These are phyloP conservation scores for Diutina sp. DNA, from an alignment of 1,139 yeast species.

Conservation along the genomic window DNA sequence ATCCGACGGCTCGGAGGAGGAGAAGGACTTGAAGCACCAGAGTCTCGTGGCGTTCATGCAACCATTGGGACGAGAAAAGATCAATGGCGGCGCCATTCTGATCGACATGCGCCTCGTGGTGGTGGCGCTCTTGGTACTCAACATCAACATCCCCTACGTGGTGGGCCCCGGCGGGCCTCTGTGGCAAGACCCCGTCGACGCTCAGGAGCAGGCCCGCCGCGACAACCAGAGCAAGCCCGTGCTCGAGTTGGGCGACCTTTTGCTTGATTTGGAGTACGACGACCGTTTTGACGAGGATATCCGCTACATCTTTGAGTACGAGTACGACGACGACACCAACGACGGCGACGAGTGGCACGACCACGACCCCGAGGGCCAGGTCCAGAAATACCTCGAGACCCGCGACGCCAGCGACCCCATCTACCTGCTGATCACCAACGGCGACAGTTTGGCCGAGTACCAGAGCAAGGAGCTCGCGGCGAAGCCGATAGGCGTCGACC, in stretches of 20 bases:
- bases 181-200: not conserved
- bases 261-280: slow-evolving; percentile 46
- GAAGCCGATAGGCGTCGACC: slow-evolving; percentile 8
- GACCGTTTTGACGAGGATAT: slow-evolving; percentile 68
- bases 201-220: not conserved
- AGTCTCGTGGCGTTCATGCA: slow-evolving; percentile 43
- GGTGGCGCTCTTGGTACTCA: slow-evolving; percentile 15
- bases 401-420: not conserved
- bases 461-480: slow-evolving; percentile 4
- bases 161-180: slow-evolving; percentile 6
- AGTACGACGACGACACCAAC: slow-evolving; percentile 28
- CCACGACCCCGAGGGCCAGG: slow-evolving; percentile 3
- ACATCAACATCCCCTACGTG: slow-evolving; percentile 13
- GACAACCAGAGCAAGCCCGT: not conserved
- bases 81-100: slow-evolving; percentile 43
- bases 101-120: slow-evolving; percentile 36
- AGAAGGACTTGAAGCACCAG: slow-evolving; percentile 42
- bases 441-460: slow-evolving; percentile 1
- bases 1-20: slow-evolving; percentile 12
- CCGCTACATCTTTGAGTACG: slow-evolving; percentile 47
- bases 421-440: slow-evolving; percentile 3
- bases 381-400: not conserved
- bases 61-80: slow-evolving; percentile 45
- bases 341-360: slow-evolving; percentile 11
- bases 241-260: slow-evolving; percentile 37